Percentiles rank a stretch among this genome's conserved stretches.
These are phyloP conservation scores for Moesziomyces sp. DNA, from an alignment of 1,284 basidiomycete genomes.

Conservation along the genomic window DNA sequence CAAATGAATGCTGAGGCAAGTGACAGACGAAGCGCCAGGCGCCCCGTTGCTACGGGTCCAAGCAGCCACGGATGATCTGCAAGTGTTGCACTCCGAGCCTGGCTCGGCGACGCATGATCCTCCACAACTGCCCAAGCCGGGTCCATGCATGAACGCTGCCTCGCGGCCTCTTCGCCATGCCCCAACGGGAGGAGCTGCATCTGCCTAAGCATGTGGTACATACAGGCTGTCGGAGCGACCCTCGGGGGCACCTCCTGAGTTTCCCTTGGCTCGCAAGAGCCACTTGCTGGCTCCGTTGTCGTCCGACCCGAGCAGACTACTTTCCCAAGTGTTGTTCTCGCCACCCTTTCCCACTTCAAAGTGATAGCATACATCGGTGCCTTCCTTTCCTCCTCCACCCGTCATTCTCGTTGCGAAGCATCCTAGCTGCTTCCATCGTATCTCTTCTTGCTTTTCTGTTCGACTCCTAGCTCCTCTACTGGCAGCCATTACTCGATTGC, in stretches of 20 bases:
- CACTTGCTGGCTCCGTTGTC: not conserved
- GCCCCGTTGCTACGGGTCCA: not conserved
- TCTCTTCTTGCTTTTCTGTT: not conserved
- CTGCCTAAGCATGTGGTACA: constrained; percentile 12
- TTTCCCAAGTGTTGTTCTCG: constrained; percentile 19
- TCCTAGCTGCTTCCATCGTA: too few relatives aligned
- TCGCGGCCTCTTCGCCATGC: not conserved
- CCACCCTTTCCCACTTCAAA: not conserved
- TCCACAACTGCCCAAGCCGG: not conserved
- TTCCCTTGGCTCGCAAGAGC: constrained; percentile 2
- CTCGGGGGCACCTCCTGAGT: not conserved
- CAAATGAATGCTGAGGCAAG: too few relatives aligned
- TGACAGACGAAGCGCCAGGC: not conserved
- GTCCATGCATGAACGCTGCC: constrained; percentile 2
- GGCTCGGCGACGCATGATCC: constrained; percentile 6
- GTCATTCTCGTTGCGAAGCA: not conserved
- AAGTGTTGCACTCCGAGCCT: constrained; percentile 7
- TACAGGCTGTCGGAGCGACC: constrained; percentile 4
- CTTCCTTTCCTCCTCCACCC: constrained; percentile 1
- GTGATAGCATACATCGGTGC: not conserved
- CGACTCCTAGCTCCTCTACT: not conserved
- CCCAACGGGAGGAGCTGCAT: not conserved
- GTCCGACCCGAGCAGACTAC: constrained; percentile 4
- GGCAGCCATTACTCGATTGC: not conserved
- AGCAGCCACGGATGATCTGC: not conserved